Conservation (phyloP, 768 basidiomycete genomes). For the Russula brevipes region DNA sequence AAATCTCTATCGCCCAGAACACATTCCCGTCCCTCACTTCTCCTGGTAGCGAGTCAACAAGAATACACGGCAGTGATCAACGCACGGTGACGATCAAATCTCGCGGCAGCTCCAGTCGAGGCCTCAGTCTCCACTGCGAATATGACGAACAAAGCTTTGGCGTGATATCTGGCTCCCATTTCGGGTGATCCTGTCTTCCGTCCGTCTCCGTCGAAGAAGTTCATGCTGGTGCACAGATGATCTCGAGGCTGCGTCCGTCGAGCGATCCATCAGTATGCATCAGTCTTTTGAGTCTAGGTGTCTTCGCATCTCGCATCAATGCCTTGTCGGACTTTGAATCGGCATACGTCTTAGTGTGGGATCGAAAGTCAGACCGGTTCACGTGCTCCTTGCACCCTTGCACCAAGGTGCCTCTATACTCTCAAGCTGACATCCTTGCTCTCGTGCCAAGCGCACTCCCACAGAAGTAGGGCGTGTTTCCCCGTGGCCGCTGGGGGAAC, state of each 20-base stretch:
- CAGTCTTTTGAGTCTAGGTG: slow-evolving; percentile 79
- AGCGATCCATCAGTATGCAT: slow-evolving; percentile 84
- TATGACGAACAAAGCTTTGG: slow-evolving; percentile 51
- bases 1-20: slow-evolving; percentile 77
- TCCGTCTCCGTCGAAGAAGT: slow-evolving; percentile 76
- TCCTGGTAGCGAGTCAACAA: slow-evolving; percentile 47
- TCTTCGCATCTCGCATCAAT: slow-evolving; percentile 33
- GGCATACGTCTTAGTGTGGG: slow-evolving; percentile 98
- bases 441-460: slow-evolving; percentile 92
- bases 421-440: slow-evolving; percentile 97
- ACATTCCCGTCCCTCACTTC: slow-evolving; percentile 78
- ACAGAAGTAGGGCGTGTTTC: slow-evolving; percentile 91
- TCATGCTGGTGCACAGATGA: slow-evolving; percentile 86
- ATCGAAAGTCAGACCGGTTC: slow-evolving; percentile 66
- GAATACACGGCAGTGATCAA: not conserved
- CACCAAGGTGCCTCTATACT: no score
- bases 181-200: slow-evolving; percentile 63
- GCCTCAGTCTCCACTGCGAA: slow-evolving; percentile 28
- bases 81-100: not conserved
- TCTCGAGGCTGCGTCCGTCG: slow-evolving; percentile 76
- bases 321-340: slow-evolving; percentile 84
- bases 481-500: slow-evolving; percentile 83
- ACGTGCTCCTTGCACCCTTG: slow-evolving; percentile 90
- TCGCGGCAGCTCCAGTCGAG: slow-evolving; percentile 27
- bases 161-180: slow-evolving; percentile 72